These are phyloP conservation scores for Quercus dentata DNA, from an alignment of 306 rosid species.

Conservation along the genomic window DNA sequence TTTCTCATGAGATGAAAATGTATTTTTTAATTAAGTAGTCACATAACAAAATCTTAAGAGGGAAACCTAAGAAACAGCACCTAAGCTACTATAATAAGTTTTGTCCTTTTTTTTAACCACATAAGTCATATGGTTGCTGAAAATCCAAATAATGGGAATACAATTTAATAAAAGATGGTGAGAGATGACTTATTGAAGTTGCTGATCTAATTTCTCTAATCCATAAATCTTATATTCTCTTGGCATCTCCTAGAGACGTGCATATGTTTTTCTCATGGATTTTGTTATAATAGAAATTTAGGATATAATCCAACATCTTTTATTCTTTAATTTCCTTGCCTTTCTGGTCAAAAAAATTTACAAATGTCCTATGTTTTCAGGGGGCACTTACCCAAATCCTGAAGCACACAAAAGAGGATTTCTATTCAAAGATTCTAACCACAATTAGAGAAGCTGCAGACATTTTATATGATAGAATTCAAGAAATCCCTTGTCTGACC, in stretches of 20 bases:
- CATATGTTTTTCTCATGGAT: background rate
- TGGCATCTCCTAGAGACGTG: background rate
- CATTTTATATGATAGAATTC: slow-evolving; percentile 32
- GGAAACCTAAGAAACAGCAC: accelerated
- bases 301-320: background rate
- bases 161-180: background rate
- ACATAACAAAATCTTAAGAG: no score
- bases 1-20: no score
- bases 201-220: background rate
- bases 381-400: slow-evolving; percentile 62
- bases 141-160: no score
- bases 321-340: background rate
- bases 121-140: no score
- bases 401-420: slow-evolving; percentile 36
- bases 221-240: background rate
- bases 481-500: slow-evolving; percentile 56
- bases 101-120: background rate
- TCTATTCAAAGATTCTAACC: slow-evolving; percentile 31
- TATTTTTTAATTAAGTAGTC: no score
- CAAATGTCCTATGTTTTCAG: slow-evolving; percentile 25
- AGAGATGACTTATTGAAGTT: background rate
- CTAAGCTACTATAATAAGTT: no score
- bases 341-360: background rate
- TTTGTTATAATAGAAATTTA: background rate
- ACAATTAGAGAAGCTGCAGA: slow-evolving; percentile 46